Evolutionary conservation across 2,329 filamentous ascomycete species (phyloP), one percentile per base, ranked within the genome.

Genomic region (Calonectria crousiana): DNA sequence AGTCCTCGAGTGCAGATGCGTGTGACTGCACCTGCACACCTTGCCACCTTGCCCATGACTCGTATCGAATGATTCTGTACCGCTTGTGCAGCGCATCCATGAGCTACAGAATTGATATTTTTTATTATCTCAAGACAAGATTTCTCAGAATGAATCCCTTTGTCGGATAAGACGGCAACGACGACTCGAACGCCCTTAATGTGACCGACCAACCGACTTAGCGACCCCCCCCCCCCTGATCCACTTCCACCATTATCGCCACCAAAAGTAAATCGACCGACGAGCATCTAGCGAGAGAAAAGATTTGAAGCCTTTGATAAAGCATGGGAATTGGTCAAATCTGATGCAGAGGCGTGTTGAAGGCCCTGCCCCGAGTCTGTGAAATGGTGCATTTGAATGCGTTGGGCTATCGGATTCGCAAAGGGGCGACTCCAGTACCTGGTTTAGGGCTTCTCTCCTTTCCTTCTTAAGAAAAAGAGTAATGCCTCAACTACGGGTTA

Each of bases 161-260:
- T 32, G 56, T 44, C 73, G 73, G 70, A 62, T 69, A 26, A 38
- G 36, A 70, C 69, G 70, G 62, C 67, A 69, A 23, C 52, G 66
- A 30, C 44, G 51, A 53, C 60, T 26, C 38, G 49, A 6, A 52
- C 44, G 47, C 68, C 38, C 51, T n/a, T 53, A 9, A 60, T n/a
- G 16, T 32, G 47, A 36, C 65, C 62, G 32, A 65, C 44, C 38
- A 56, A 60, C 70, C 41, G 47, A 62, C 69, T 41, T 60, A 18
- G 58, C 20, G 20, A n/a, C 66, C 58, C 66, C 60, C 52, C 66
- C 66, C 58, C 66, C 62, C 53, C 66, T 64, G 20, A n/a, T 20
- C 60, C 18, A n/a, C 53, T 28, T 44, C 36, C 28, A 64, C 36
- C 41, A 58, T 52, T 14, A 47, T 58, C 66, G 36, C n/a, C 20